A percentile compares a stretch with the other conserved stretches of the same genome.
These are phyloP conservation scores for Fusarium abutilonis DNA, from an alignment of 2,329 filamentous ascomycete species.

Conservation along the genomic window DNA sequence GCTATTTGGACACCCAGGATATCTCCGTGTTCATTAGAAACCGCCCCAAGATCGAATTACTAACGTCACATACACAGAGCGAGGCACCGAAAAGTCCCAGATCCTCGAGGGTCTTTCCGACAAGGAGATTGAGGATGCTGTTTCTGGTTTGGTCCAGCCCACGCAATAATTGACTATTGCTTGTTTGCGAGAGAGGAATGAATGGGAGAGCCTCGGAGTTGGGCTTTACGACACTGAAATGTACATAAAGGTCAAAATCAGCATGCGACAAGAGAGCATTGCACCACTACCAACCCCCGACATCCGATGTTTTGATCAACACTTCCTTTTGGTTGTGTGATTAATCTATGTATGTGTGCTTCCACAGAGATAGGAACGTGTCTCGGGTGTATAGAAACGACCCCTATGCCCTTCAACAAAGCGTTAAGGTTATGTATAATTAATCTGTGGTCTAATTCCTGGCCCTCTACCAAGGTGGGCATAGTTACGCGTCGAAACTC, in stretches of 20 bases:
- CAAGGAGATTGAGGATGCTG: constrained; percentile 69
- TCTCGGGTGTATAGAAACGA: neutral
- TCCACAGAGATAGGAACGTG: neutral
- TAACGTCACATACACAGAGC: constrained; percentile 52
- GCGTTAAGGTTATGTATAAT: neutral
- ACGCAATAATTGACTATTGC: constrained; percentile 25
- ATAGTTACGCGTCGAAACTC: neutral
- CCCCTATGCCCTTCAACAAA: neutral
- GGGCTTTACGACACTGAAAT: constrained; percentile 33
- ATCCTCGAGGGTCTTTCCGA: constrained; percentile 68
- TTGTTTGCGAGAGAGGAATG: constrained; percentile 13
- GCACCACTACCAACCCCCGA: constrained; percentile 30
- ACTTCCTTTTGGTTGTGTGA: neutral
- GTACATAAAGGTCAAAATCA: constrained; percentile 43
- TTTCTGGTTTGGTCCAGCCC: constrained; percentile 63
- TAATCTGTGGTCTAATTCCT: no score
- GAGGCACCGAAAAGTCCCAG: constrained; percentile 66
- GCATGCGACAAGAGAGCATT: constrained; percentile 37
- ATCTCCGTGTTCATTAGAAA: neutral
- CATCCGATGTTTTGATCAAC: neutral
- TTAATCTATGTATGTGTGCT: neutral
- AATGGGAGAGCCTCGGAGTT: neutral
- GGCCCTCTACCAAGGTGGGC: neutral
- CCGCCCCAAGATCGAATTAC: constrained; percentile 2
- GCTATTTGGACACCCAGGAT: neutral